A percentile compares a stretch with the other conserved stretches of the same genome.
phyloP scores from a whole-genome alignment of 805 yeast genomes.

The Ogataea parapolymorpha region DNA sequence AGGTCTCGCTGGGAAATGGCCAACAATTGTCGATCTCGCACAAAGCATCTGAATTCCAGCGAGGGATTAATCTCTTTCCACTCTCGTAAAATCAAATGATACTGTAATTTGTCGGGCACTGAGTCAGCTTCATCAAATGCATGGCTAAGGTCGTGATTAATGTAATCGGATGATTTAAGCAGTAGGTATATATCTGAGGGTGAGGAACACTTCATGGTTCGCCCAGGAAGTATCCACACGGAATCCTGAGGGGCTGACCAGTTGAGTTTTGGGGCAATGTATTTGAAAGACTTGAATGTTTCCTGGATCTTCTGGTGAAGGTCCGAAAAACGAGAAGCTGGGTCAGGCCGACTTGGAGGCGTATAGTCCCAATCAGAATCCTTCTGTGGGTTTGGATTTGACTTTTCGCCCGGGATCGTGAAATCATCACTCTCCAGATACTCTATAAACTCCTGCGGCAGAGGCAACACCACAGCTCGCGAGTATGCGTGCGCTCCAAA shows the following conservation, averaged over 20 bases:
- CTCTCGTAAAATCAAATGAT: conserved; percentile 72
- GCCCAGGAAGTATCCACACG: conserved; percentile 81
- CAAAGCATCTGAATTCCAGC: conserved; percentile 85
- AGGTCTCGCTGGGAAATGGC: conserved; percentile 86
- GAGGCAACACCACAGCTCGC: conserved; percentile 50
- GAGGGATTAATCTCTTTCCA: conserved; percentile 89
- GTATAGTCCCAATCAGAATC: conserved; percentile 64
- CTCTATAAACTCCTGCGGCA: conserved; percentile 55
- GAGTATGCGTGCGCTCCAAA: conserved; percentile 47
- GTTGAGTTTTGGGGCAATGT: conserved; percentile 84
- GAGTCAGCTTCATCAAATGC: conserved; percentile 54
- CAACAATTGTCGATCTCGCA: conserved; percentile 56
- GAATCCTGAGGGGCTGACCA: conserved; percentile 98
- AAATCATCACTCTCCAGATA: conserved; percentile 70
- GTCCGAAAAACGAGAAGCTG: conserved; percentile 50
- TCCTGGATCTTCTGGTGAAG: conserved; percentile 53
- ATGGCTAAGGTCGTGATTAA: conserved; percentile 76
- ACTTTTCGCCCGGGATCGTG: conserved; percentile 48
- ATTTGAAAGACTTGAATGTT: conserved; percentile 47
- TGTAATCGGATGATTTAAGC: conserved; percentile 82
- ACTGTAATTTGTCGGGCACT: conserved; percentile 24
- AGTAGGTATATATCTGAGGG: conserved; percentile 76
- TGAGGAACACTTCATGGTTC: conserved; percentile 66
- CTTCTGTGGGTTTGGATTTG: conserved; percentile 47
- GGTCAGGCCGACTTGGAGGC: conserved; percentile 31